A percentile compares a stretch with the other conserved stretches of the same genome.
Conservation (phyloP, 345 rosid genomes). For the Ailanthus altissimus region DNA sequence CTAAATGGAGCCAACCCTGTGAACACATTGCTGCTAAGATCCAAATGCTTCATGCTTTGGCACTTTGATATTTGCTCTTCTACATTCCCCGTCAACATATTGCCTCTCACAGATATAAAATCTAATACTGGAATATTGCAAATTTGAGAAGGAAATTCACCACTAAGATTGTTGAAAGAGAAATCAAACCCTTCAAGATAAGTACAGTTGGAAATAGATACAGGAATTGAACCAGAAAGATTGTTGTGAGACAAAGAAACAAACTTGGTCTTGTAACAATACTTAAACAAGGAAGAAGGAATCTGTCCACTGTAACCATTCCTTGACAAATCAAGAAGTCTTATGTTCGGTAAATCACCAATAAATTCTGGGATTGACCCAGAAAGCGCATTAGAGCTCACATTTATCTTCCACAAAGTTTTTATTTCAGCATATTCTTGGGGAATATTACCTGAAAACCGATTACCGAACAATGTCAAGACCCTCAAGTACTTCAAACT, state of each 20-base stretch:
- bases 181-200: conserved; percentile 83
- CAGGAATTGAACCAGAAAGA: conserved; percentile 74
- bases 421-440: conserved; percentile 58
- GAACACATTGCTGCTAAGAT: conserved; percentile 76
- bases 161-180: conserved; percentile 69
- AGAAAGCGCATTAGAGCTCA: conserved; percentile 85
- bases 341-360: conserved; percentile 71
- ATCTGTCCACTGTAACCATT: conserved; percentile 68
- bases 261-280: conserved; percentile 74
- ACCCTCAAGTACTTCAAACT: conserved; percentile 71
- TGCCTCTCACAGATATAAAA: conserved; percentile 65
- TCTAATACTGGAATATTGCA: conserved; percentile 63
- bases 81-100: conserved; percentile 64
- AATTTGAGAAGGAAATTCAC: conserved; percentile 60
- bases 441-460: conserved; percentile 80
- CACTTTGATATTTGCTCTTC: conserved; percentile 56
- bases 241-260: conserved; percentile 73
- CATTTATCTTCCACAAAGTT: conserved; percentile 88
- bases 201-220: conserved; percentile 62
- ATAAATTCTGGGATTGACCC: conserved; percentile 89
- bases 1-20: conserved; percentile 69
- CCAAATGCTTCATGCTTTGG: conserved; percentile 55
- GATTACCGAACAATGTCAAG: conserved; percentile 85
- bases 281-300: conserved; percentile 66
- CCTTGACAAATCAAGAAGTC: conserved; percentile 90